phyloP scores from a whole-genome alignment of 2,329 filamentous ascomycete genomes.

The Claviceps spartinae region DNA sequence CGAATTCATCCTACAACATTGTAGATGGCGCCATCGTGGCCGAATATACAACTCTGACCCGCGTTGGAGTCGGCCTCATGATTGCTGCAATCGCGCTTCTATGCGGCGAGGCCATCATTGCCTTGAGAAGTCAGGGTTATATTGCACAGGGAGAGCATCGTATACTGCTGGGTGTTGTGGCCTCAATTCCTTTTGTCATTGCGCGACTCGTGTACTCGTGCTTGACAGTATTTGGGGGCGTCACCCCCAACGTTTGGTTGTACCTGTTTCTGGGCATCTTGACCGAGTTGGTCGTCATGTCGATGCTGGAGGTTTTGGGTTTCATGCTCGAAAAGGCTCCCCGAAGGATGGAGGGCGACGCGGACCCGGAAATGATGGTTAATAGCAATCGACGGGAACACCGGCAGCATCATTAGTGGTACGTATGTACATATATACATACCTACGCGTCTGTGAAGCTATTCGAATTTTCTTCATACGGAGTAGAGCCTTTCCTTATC shows the following conservation, averaged over 20 bases:
- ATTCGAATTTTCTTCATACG: too few relatives aligned
- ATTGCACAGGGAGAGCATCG: constrained; percentile 38
- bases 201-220: constrained; percentile 20
- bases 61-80: constrained; percentile 17
- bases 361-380: not conserved
- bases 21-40: constrained; percentile 12
- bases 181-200: constrained; percentile 20
- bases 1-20: constrained; percentile 8
- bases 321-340: not conserved
- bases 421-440: not conserved
- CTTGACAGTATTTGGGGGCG: constrained; percentile 15
- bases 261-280: constrained; percentile 20
- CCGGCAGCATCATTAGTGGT: not conserved
- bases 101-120: constrained; percentile 26
- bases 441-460: too few relatives aligned
- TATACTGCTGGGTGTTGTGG: constrained; percentile 31
- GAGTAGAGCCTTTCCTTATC: too few relatives aligned
- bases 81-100: constrained; percentile 26
- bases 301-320: constrained; percentile 8
- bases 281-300: constrained; percentile 20
- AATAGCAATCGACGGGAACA: not conserved
- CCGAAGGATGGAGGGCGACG: not conserved
- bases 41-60: constrained; percentile 10
- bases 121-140: constrained; percentile 23
- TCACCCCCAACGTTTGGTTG: constrained; percentile 16